Evolutionary conservation across 805 yeast species (phyloP).

Genomic region (Wickerhamomyces xylosicus): DNA sequence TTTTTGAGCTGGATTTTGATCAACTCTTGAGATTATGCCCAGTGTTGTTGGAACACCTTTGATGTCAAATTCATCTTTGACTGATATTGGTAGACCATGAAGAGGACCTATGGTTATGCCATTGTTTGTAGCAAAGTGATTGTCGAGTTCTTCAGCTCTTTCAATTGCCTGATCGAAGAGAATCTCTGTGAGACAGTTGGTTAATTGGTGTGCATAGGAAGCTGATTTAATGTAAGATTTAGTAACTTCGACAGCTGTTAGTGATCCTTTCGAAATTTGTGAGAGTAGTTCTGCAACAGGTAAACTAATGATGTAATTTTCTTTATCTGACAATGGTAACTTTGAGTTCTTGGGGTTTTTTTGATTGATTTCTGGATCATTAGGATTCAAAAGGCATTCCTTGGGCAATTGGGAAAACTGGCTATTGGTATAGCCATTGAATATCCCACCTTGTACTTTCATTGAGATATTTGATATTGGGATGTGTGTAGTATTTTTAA

Average conservation of each 20-base stretch:
- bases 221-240: constrained; percentile 51
- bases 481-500: no score
- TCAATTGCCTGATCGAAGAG: constrained; percentile 49
- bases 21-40: constrained; percentile 35
- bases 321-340: background rate
- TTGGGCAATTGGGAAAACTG: background rate
- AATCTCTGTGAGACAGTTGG: constrained; percentile 23
- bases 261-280: constrained; percentile 8
- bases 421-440: background rate
- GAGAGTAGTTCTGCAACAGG: background rate
- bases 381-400: background rate
- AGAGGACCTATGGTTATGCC: constrained; percentile 52
- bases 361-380: background rate
- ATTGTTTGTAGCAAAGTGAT: constrained; percentile 26
- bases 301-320: no score
- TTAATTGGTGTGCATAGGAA: constrained; percentile 45
- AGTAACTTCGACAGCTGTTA: constrained; percentile 35
- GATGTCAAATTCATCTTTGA: constrained; percentile 34
- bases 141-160: constrained; percentile 46
- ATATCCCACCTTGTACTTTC: background rate
- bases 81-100: constrained; percentile 58
- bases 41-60: constrained; percentile 37
- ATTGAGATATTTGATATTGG: background rate
- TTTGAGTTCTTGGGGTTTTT: background rate
- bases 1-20: constrained; percentile 39